These are phyloP conservation scores for Eucalyptus urophylla DNA, from an alignment of 345 rosid species.

Conservation along the genomic window DNA sequence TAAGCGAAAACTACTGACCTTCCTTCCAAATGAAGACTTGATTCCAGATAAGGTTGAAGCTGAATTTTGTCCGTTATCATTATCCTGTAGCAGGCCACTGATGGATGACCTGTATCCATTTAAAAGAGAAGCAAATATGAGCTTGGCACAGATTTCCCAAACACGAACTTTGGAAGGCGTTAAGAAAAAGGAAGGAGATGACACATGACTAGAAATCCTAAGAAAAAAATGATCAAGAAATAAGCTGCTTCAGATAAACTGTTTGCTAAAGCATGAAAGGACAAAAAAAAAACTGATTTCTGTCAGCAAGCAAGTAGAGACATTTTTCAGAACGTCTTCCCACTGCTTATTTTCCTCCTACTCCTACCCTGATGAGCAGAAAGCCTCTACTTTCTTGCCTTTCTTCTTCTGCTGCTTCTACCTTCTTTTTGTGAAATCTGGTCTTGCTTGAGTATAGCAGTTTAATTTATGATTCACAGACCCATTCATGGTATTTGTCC, in stretches of 20 bases:
- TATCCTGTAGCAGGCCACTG: slow-evolving; percentile 41
- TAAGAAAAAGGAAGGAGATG: not conserved
- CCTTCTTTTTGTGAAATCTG: not conserved
- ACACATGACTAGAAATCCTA: not conserved
- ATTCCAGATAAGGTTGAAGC: slow-evolving; percentile 28
- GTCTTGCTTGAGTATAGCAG: not conserved
- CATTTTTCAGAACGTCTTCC: not conserved
- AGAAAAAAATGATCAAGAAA: not conserved
- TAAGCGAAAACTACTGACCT: slow-evolving; percentile 21
- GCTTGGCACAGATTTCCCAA: not conserved
- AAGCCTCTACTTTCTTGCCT: not conserved
- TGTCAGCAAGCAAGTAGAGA: not conserved
- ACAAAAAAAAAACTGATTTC: not conserved
- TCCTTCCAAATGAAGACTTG: slow-evolving; percentile 27
- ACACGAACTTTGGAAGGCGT: not conserved
- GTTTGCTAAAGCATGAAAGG: not conserved
- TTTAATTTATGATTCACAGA: not conserved
- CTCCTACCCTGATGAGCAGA: not conserved
- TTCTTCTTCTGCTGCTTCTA: not conserved
- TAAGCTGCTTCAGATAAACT: not conserved
- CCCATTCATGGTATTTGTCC: not conserved
- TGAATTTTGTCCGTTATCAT: slow-evolving; percentile 18
- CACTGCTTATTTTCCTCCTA: not conserved
- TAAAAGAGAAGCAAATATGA: not conserved
- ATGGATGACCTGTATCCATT: slow-evolving; percentile 37